Conservation (phyloP, 768 basidiomycete species). For the Tubosaeta sp. region DNA sequence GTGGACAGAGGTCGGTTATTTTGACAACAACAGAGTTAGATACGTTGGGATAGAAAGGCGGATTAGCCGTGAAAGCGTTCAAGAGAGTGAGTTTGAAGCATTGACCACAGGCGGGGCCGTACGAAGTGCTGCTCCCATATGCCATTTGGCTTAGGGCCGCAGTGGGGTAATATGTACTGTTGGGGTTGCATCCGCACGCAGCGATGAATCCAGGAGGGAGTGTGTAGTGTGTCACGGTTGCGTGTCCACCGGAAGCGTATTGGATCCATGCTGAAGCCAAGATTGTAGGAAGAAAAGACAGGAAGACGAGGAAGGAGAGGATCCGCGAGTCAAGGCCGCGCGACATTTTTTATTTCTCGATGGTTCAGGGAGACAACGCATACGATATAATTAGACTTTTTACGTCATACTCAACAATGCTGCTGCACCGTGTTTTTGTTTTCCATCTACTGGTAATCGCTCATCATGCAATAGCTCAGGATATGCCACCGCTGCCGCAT, state of each 20-base stretch:
- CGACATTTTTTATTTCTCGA: slow-evolving; percentile 10
- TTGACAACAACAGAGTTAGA: slow-evolving; percentile 68
- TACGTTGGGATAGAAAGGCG: slow-evolving; percentile 63
- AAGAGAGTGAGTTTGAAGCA: slow-evolving; percentile 78
- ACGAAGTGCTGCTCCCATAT: slow-evolving; percentile 68
- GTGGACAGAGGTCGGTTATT: slow-evolving; percentile 76
- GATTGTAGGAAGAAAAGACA: slow-evolving; percentile 23
- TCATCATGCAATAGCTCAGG: no score
- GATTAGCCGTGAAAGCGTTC: slow-evolving; percentile 60
- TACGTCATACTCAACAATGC: no score
- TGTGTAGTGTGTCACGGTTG: slow-evolving; percentile 76
- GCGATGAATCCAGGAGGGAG: slow-evolving; percentile 48
- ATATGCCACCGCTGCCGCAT: no score
- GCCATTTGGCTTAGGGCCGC: slow-evolving; percentile 79
- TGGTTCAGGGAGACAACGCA: slow-evolving; percentile 1
- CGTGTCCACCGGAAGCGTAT: slow-evolving; percentile 57
- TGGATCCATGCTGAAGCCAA: slow-evolving; percentile 53
- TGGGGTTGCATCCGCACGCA: slow-evolving; percentile 70
- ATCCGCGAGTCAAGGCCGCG: slow-evolving; percentile 7
- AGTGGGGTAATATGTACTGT: slow-evolving; percentile 67
- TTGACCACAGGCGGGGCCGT: slow-evolving; percentile 69
- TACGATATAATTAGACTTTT: neutral
- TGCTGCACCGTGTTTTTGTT: no score
- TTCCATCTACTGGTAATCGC: no score
- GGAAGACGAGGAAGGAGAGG: slow-evolving; percentile 21